Percentiles rank a stretch among this genome's conserved stretches.
phyloP scores from a whole-genome alignment of 1,284 basidiomycete genomes.

The Termitomyces sp. region DNA sequence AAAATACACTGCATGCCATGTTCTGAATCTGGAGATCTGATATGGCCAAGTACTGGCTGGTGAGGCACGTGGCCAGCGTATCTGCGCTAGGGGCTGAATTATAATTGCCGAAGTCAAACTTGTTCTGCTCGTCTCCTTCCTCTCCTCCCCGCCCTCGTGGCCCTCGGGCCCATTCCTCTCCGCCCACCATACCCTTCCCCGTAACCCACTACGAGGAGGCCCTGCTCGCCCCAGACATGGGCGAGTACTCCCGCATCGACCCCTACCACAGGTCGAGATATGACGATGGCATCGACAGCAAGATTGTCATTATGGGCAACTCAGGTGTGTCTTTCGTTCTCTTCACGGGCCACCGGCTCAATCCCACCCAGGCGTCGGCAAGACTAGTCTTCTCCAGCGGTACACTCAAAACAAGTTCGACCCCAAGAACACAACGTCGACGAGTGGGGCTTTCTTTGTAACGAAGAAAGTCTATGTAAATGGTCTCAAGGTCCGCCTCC shows the following conservation, averaged over 20 bases:
- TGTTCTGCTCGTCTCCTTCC: constrained; percentile 22
- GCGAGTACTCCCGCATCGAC: constrained; percentile 48
- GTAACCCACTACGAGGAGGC: constrained; percentile 18
- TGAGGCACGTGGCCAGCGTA: constrained; percentile 20
- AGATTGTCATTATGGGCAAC: constrained; percentile 96
- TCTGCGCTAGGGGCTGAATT: constrained; percentile 25
- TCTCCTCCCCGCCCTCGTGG: constrained; percentile 28
- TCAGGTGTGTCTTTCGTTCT: constrained; percentile 53
- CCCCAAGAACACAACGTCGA: constrained; percentile 82
- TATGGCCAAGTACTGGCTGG: too few species aligned
- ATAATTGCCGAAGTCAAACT: constrained; percentile 18
- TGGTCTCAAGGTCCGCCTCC: constrained; percentile 81
- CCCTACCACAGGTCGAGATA: constrained; percentile 61
- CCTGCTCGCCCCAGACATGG: constrained; percentile 28
- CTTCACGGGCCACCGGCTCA: constrained; percentile 4
- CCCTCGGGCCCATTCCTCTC: constrained; percentile 29
- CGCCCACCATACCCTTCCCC: constrained; percentile 21
- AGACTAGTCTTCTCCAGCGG: constrained; percentile 89
- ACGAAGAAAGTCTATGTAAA: constrained; percentile 91
- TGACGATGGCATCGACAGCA: constrained; percentile 86
- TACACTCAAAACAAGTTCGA: constrained; percentile 91
- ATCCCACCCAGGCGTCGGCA: constrained; percentile 71
- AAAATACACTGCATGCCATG: constrained; percentile 17
- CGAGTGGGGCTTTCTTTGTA: constrained; percentile 92
- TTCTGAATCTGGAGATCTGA: constrained; percentile 20